Base-by-base conservation (phyloP, 78 protist species). In the Dictyostelium firmibasis region DNA sequence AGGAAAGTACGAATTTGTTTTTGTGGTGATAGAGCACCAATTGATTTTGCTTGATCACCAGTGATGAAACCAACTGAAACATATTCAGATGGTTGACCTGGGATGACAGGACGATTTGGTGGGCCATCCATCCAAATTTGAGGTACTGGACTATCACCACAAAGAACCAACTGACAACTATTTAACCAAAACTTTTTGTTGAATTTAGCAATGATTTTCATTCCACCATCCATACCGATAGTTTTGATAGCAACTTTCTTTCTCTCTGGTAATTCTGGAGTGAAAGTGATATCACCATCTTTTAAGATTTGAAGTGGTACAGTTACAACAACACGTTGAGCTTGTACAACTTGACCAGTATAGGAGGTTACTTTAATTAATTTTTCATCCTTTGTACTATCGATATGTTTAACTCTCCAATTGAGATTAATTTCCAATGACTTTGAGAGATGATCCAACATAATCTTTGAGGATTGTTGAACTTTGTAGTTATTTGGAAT, bases 71-170 rank as follows among this genome's bases (percentile, higher is more conserved):
- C 93, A 35, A 79, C 86, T 2, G 70, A 14, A 23, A 88, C 93
- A 67, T 33, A 88, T 53, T 88, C 93, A 31, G 86, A 36, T 3
- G 25, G 27, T 29, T 53, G 33, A 13, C 60, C 86, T 3, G 36
- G 35, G n/a, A 74, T 64, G 16, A 88, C 23, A 33, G 76, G 38
- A 74, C 93, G 83, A 38, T 29, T 2, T 10, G 93, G 93, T 88
- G 93, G 79, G 31, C 93, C 93, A 44, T 88, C 93, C 93, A 88
- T 88, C 93, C 93, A 88, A 44, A 88, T 67, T 60, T 88, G 93
- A 4, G 93, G 93, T 14, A 88, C 86, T 14, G 93, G 64, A 23
- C 84, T 74, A 72, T 88, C 93, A 27, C 74, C 93, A 64, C 93
- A 88, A 31, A 88, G 81, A 7, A 88, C 93, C 83, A 88, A 79